phyloP scores from a whole-genome alignment of 495 filamentous ascomycete genomes.

The Xylaria castorea region DNA sequence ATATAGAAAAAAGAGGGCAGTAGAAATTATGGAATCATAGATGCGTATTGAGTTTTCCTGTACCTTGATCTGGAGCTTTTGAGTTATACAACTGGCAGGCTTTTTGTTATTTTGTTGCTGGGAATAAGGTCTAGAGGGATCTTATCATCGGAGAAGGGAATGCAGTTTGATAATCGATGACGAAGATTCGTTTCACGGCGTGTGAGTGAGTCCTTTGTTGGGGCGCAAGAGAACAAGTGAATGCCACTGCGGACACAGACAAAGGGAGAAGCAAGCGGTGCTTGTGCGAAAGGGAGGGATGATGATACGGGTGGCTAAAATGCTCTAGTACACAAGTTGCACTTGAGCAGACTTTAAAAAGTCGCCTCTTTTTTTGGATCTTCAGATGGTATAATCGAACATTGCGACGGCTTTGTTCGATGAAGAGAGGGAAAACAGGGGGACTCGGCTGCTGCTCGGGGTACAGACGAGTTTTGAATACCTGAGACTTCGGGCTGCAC shows the following conservation, averaged over 20 bases:
- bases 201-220: conserved; percentile 39
- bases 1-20: conserved; percentile 12
- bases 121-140: conserved; percentile 12
- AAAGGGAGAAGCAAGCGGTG: conserved; percentile 29
- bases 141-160: conserved; percentile 10
- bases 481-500: conserved; percentile 27
- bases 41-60: conserved; percentile 10
- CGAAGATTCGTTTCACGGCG: conserved; percentile 18
- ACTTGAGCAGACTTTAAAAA: conserved; percentile 55
- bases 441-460: conserved; percentile 45
- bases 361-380: conserved; percentile 48
- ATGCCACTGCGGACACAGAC: conserved; percentile 50
- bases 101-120: neutral
- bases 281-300: conserved; percentile 7
- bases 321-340: conserved; percentile 32
- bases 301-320: conserved; percentile 12
- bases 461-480: conserved; percentile 56
- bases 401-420: conserved; percentile 55
- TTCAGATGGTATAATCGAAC: conserved; percentile 56
- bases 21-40: conserved; percentile 19
- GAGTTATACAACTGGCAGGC: neutral
- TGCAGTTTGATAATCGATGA: conserved; percentile 21
- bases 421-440: conserved; percentile 46
- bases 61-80: neutral
- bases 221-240: conserved; percentile 55